phyloP scores from a whole-genome alignment of 202 grass and related monocot species.

The Eragrostis tef region DNA sequence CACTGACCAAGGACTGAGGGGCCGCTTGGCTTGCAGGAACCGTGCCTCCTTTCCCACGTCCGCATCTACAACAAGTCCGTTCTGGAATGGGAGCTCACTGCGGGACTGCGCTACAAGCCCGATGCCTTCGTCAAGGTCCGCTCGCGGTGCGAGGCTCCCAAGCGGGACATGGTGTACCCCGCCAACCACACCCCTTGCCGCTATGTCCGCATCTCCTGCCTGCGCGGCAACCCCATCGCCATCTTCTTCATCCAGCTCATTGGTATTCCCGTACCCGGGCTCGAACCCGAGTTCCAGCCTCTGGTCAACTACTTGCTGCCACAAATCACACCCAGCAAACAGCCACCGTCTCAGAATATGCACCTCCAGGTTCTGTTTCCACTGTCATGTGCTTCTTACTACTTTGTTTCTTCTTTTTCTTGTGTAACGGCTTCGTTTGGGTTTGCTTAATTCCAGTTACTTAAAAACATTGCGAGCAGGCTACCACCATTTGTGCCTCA shows the following conservation, averaged over 20 bases:
- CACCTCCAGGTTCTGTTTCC: slow-evolving; percentile 75
- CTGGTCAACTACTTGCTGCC: slow-evolving; percentile 79
- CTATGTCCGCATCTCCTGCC: slow-evolving; percentile 85
- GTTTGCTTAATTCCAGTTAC: slow-evolving; percentile 61
- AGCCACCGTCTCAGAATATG: slow-evolving; percentile 73
- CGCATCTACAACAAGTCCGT: slow-evolving; percentile 98
- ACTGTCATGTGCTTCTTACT: not conserved
- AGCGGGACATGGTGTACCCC: slow-evolving; percentile 84
- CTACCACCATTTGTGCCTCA: slow-evolving; percentile 73
- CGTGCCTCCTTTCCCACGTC: slow-evolving; percentile 90
- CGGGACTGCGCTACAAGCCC: slow-evolving; percentile 83
- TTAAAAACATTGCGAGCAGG: slow-evolving; percentile 78
- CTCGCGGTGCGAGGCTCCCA: slow-evolving; percentile 76
- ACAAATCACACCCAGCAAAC: slow-evolving; percentile 74
- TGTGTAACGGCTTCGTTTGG: not conserved
- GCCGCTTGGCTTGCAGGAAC: slow-evolving; percentile 65
- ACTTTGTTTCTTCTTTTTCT: not conserved
- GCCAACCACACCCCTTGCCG: slow-evolving; percentile 79
- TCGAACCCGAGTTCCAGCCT: slow-evolving; percentile 91
- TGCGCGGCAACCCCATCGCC: slow-evolving; percentile 91
- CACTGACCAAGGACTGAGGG: not conserved
- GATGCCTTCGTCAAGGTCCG: slow-evolving; percentile 89
- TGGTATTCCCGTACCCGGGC: slow-evolving; percentile 81
- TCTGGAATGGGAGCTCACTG: slow-evolving; percentile 92
- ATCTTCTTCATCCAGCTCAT: slow-evolving; percentile 95